phyloP scores from a whole-genome alignment of 148 eudicot species.

The Chenopodium quinoa region DNA sequence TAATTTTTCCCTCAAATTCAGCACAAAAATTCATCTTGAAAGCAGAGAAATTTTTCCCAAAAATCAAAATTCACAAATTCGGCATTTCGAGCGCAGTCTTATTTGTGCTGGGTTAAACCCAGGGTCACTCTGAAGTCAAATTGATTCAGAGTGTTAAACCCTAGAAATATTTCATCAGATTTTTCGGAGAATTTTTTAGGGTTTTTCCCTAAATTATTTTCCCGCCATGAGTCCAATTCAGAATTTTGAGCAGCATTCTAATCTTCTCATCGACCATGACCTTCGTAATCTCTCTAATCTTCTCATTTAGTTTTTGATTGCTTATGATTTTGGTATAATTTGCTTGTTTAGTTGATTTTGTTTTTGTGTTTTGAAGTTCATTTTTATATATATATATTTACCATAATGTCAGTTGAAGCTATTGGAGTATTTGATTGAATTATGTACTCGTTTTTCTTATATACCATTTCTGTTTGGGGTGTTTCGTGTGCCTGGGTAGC shows the following conservation, averaged over 20 bases:
- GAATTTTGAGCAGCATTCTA: slow-evolving; percentile 95
- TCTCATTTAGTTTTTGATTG: background rate
- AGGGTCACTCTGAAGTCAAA: slow-evolving; percentile 3
- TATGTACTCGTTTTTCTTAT: background rate
- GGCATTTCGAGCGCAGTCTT: background rate
- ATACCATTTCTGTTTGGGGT: background rate
- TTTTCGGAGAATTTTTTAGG: slow-evolving; percentile 2
- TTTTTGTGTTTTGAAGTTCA: background rate
- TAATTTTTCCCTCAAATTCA: too few species aligned
- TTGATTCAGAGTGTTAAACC: slow-evolving; percentile 21
- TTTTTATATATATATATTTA: background rate
- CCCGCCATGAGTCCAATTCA: slow-evolving; percentile 80
- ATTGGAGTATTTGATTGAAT: background rate
- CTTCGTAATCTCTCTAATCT: slow-evolving; percentile 39
- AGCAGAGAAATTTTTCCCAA: background rate
- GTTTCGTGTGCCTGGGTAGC: background rate
- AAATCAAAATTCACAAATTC: slow-evolving; percentile 7
- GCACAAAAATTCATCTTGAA: background rate
- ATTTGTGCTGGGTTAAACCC: background rate
- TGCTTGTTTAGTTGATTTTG: background rate
- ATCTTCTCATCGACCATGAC: slow-evolving; percentile 65
- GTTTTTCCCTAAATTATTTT: slow-evolving; percentile 12
- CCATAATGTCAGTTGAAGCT: background rate
- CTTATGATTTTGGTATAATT: background rate
- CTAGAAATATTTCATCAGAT: slow-evolving; percentile 13